These are phyloP conservation scores for Vigna hirtella DNA, from an alignment of 306 rosid genomes.

Conservation along the genomic window DNA sequence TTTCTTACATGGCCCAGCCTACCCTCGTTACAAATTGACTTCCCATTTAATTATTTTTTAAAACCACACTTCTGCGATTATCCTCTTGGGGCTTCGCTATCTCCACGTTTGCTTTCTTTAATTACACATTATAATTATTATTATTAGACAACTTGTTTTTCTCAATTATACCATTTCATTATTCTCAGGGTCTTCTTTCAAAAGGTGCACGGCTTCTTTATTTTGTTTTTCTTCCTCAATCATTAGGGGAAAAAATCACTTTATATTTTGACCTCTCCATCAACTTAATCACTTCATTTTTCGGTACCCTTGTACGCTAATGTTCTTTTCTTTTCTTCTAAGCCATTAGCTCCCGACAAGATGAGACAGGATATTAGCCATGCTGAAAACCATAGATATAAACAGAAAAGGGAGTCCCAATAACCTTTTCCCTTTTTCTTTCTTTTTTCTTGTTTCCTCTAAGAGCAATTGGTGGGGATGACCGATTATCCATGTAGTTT, in stretches of 20 bases:
- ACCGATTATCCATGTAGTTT: constrained; percentile 1
- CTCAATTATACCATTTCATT: constrained; percentile 34
- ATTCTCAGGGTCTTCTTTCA: constrained; percentile 17
- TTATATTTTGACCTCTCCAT: constrained; percentile 40
- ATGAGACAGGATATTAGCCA: constrained; percentile 8
- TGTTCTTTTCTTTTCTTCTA: background rate
- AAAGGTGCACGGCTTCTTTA: constrained; percentile 25
- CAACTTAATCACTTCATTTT: constrained; percentile 27
- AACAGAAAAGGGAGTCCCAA: constrained; percentile 15
- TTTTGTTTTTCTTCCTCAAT: constrained; percentile 42
- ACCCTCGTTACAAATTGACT: constrained; percentile 35
- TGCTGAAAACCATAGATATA: constrained; percentile 35
- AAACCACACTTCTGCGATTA: background rate
- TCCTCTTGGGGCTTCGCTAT: constrained; percentile 26
- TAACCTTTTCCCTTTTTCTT: constrained; percentile 23
- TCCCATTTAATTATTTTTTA: constrained; percentile 19
- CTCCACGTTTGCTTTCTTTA: constrained; percentile 6
- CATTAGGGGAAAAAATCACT: constrained; percentile 44
- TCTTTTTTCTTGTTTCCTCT: background rate
- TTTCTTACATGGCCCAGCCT: constrained; percentile 4
- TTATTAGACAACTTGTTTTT: background rate
- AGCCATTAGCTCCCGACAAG: constrained; percentile 36
- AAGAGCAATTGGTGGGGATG: background rate
- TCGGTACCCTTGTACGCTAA: constrained; percentile 31
- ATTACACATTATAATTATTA: background rate